Conservation (phyloP, 1,284 basidiomycete species). For the Pseudozyma tsukubaensis region DNA sequence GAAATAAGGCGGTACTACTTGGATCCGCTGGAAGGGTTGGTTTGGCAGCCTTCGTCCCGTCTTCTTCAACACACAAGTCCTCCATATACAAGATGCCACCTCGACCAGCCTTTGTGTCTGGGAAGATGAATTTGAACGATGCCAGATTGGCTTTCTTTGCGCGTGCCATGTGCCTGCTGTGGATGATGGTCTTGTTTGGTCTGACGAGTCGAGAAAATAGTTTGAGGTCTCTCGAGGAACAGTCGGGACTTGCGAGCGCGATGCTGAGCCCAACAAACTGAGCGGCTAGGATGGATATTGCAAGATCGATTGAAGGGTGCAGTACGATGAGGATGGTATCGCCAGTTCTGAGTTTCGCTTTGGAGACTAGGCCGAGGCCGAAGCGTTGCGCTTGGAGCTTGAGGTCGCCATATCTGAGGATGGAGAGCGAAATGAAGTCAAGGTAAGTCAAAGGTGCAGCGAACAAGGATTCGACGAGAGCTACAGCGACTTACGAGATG, state of each 20-base stretch:
- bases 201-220: conserved; percentile 38
- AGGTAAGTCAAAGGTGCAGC: not conserved
- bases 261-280: conserved; percentile 46
- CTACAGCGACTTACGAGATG: conserved; percentile 20
- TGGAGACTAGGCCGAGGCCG: conserved; percentile 43
- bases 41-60: conserved; percentile 2
- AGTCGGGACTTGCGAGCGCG: conserved; percentile 48
- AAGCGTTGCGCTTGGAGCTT: conserved; percentile 40
- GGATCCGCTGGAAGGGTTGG: conserved; percentile 17
- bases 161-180: conserved; percentile 22
- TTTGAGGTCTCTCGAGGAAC: conserved; percentile 35
- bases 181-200: conserved; percentile 44
- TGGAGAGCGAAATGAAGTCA: not conserved
- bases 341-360: conserved; percentile 41
- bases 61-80: conserved; percentile 22
- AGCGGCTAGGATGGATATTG: conserved; percentile 39
- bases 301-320: conserved; percentile 48
- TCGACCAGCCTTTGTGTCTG: conserved; percentile 22
- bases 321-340: conserved; percentile 40
- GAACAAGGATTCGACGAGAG: not conserved
- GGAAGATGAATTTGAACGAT: conserved; percentile 28
- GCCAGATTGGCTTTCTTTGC: conserved; percentile 26
- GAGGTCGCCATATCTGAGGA: conserved; percentile 36
- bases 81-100: conserved; percentile 25
- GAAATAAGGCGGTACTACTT: conserved; percentile 33